Conservation (phyloP, 768 basidiomycete species). For the Phylloporus scabripes region DNA sequence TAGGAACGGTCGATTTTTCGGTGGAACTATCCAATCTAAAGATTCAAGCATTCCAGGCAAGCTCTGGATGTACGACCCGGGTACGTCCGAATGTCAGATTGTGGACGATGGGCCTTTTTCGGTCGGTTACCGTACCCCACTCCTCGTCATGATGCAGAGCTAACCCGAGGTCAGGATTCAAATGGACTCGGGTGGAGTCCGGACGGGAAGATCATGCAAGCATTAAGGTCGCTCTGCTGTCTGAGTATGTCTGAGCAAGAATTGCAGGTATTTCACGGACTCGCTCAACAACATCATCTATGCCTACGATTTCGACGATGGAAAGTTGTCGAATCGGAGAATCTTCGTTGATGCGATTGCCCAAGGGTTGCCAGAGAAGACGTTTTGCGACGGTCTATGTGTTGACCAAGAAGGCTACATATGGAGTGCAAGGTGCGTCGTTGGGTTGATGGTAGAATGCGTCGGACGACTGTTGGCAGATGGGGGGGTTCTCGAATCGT, state of each 20-base stretch:
- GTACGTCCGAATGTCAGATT: conserved; percentile 39
- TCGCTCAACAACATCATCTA: conserved; percentile 61
- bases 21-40: conserved; percentile 54
- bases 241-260: conserved; percentile 6
- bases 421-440: conserved; percentile 52
- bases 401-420: conserved; percentile 57
- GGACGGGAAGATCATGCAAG: conserved; percentile 19
- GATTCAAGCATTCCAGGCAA: conserved; percentile 48
- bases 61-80: conserved; percentile 56
- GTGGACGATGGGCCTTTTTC: conserved; percentile 64
- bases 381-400: conserved; percentile 63
- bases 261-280: conserved; percentile 64
- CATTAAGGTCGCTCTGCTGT: conserved; percentile 2
- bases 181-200: conserved; percentile 23
- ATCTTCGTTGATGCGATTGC: conserved; percentile 53
- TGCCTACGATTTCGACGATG: conserved; percentile 49
- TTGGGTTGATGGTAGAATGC: conserved; percentile 17
- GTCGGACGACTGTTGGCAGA: conserved; percentile 27
- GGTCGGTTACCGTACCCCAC: conserved; percentile 34
- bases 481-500: conserved; percentile 61
- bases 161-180: conserved; percentile 7
- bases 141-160: conserved; percentile 3
- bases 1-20: conserved; percentile 56
- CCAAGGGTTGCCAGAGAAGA: conserved; percentile 43
- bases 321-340: conserved; percentile 51